Base-by-base conservation (phyloP, 768 basidiomycete species). In the Mycena vitilis region DNA sequence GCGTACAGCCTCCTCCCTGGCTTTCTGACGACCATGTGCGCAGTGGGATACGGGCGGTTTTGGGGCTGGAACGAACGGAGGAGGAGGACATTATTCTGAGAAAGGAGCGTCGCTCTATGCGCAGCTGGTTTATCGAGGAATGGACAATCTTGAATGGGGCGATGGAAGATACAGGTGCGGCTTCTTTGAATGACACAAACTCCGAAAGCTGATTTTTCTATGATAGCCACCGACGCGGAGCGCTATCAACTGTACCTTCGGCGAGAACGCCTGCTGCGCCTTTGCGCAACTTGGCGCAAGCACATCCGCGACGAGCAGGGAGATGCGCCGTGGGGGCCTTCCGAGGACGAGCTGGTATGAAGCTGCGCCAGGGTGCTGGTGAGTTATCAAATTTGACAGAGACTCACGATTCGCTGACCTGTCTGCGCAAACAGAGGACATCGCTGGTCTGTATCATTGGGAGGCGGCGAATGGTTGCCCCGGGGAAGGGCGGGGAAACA, bases 1-100 rank as follows among this genome's bases (percentile, higher is more conserved):
- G 77, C 49, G 65, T 60, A 0, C 65, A 69, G 6, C 70, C 75
- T 4, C 40, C 15, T 34, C 30, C 34, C 15, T 34, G 52, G 34
- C 15, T 36, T 8, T 36, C 7, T 18, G 52, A 36, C 16, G 18
- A 20, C 12, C 6, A 36, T 30, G 52, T 53, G 6, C 52, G 52
- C 7, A 36, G 34, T 18, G 52, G 52, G 10, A 53, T 53, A 53
- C 52, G 52, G 22, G 52, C 52, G 15, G 16, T 53, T 13, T 23
- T 53, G 20, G 30, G 36, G 20, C 16, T 53, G 5, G 52, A 34
- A 5, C 34, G 52, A 13, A 30, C 52, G 30, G 34, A 53, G 16
- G 52, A 53, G 52, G 52, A 53, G 52, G 52, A 53, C 20, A 7
- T 23, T 7, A 53, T 53, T 15, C 52, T 53, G 5, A 11, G 6